Percentiles rank a stretch among this genome's conserved stretches.
These are phyloP conservation scores for Furculomyces boomerangus DNA, from an alignment of 371 early-diverging fungal species.

Conservation along the genomic window DNA sequence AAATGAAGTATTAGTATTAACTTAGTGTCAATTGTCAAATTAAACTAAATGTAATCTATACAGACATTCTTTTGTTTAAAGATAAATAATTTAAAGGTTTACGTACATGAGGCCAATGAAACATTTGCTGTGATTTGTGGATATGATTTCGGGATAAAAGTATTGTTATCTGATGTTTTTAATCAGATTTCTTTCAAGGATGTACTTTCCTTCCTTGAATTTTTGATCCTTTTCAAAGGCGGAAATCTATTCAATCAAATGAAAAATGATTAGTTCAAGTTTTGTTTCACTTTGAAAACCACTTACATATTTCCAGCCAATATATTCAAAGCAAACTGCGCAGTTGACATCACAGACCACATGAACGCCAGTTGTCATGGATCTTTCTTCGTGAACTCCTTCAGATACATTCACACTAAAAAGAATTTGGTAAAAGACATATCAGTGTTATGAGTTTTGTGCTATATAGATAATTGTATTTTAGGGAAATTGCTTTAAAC, in stretches of 20 bases:
- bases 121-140: too few species aligned
- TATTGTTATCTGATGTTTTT: constrained; percentile 8
- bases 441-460: neutral
- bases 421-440: neutral
- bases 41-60: too few species aligned
- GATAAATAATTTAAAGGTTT: too few species aligned
- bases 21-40: too few species aligned
- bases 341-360: constrained; percentile 34
- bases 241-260: neutral
- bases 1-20: too few species aligned
- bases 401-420: constrained; percentile 23
- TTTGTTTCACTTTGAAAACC: neutral
- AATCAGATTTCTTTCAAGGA: constrained; percentile 23
- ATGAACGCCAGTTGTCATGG: constrained; percentile 41
- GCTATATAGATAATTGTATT: neutral
- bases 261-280: constrained; percentile 10
- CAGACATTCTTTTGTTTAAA: too few species aligned
- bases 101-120: too few species aligned
- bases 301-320: constrained; percentile 37
- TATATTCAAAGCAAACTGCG: constrained; percentile 22
- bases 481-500: neutral
- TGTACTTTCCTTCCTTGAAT: constrained; percentile 41
- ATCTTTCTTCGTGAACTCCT: constrained; percentile 25
- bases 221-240: constrained; percentile 29
- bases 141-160: too few species aligned